A percentile compares a stretch with the other conserved stretches of the same genome.
Evolutionary conservation across 2,329 filamentous ascomycete species (phyloP).

Genomic region (Sporothrix dimorphospora): DNA sequence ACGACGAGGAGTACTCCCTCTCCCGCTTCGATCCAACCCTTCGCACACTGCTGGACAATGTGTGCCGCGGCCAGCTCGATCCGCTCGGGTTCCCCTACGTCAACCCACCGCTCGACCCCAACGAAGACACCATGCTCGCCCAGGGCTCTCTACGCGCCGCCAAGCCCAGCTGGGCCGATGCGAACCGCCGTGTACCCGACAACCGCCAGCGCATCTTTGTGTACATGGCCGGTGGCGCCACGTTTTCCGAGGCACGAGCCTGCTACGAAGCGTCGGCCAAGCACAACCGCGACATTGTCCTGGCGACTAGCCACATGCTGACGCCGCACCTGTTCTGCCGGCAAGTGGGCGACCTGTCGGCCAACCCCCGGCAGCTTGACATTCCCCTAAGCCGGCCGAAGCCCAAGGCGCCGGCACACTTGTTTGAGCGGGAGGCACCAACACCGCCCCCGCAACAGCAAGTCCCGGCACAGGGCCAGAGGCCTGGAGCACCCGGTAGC

Average conservation of each 20-base stretch:
- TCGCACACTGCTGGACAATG: constrained; percentile 79
- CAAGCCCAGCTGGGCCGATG: constrained; percentile 93
- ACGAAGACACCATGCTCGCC: constrained; percentile 59
- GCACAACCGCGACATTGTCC: constrained; percentile 78
- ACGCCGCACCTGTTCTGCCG: constrained; percentile 81
- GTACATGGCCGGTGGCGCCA: constrained; percentile 94
- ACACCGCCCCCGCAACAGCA: constrained; percentile 51
- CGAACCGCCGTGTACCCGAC: constrained; percentile 72
- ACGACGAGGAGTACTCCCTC: constrained; percentile 78
- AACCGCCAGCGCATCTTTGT: constrained; percentile 89
- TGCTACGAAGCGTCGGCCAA: constrained; percentile 84
- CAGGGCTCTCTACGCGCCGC: constrained; percentile 83
- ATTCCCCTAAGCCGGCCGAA: constrained; percentile 80
- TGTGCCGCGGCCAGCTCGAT: constrained; percentile 70
- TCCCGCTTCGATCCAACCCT: constrained; percentile 83
- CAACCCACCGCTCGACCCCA: constrained; percentile 67
- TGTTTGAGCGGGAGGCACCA: constrained; percentile 74
- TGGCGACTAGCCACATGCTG: constrained; percentile 90
- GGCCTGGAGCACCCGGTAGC: constrained; percentile 30
- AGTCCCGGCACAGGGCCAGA: constrained; percentile 29
- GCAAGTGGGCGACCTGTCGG: constrained; percentile 78
- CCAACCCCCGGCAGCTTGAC: constrained; percentile 73
- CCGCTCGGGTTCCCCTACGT: constrained; percentile 70
- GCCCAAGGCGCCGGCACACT: constrained; percentile 79
- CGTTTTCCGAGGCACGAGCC: constrained; percentile 83